Conservation (phyloP, 192 early-diverging fungal species). For the Umbelopsis vinacea region DNA sequence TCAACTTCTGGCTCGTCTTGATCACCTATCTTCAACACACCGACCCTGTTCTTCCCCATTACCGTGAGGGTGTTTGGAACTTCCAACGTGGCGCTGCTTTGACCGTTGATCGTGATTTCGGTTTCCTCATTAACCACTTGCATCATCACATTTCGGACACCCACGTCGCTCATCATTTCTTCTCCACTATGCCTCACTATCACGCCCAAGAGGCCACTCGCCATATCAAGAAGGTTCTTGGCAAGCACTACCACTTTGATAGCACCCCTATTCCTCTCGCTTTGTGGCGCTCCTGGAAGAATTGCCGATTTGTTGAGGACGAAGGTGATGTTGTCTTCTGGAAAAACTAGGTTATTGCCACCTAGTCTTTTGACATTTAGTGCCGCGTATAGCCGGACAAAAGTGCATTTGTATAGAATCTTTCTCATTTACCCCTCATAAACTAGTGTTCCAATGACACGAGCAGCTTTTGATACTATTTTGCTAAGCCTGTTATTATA, state of each 20-base stretch:
- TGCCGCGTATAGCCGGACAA: background rate
- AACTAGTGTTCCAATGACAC: background rate
- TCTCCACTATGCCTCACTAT: constrained; percentile 97
- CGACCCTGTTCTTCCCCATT: constrained; percentile 88
- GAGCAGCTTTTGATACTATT: too few relatives aligned
- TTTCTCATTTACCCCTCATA: background rate
- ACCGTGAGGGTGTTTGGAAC: constrained; percentile 81
- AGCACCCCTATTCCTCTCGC: constrained; percentile 67
- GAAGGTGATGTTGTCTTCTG: constrained; percentile 79
- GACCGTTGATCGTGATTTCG: constrained; percentile 90
- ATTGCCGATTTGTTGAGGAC: constrained; percentile 93
- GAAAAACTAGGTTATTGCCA: constrained; percentile 45
- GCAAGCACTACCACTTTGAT: constrained; percentile 82
- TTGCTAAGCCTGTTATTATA: too few relatives aligned
- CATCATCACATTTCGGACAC: constrained; percentile 85
- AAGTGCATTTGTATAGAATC: background rate
- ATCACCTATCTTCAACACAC: constrained; percentile 97
- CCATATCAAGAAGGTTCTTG: constrained; percentile 79
- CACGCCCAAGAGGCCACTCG: constrained; percentile 87
- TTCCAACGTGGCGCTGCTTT: constrained; percentile 89
- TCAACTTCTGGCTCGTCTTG: constrained; percentile 93
- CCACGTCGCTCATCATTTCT: constrained; percentile 95
- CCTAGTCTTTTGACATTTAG: background rate
- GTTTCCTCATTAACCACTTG: constrained; percentile 82
- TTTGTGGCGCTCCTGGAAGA: constrained; percentile 67